Evolutionary conservation across 2,329 filamentous ascomycete genomes (phyloP), one percentile per base, ranked within the genome.

Genomic region (Hypoxylon sp.): DNA sequence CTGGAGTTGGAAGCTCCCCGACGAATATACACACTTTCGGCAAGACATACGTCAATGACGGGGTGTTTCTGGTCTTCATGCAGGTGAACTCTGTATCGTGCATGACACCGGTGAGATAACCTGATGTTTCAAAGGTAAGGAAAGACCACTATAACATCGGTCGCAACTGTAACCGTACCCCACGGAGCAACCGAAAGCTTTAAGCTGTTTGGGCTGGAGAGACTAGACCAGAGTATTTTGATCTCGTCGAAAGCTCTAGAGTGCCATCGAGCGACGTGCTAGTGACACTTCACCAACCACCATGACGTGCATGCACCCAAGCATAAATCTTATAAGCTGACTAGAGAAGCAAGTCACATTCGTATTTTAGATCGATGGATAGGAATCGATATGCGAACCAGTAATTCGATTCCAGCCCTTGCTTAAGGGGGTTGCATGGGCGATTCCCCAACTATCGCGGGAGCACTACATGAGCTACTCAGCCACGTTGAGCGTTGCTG

Each of bases 261-360:
- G 46, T 34, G 47, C 30, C 39, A 48, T 60, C 32, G 32, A 50
- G 26, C 22, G 26, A 54, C 24, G 47, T 52, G 20, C 26, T 61
- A 44, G 41, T 52, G 56, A 51, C 52, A 28, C 13, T 57, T 59
- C 56, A 63, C 47, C 37, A 63, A 41, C 50, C 56, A 64, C 53
- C 54, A 51, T 64, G 64, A 64, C 58, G 61, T 64, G 61, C 61
- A 64, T 64, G 59, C 53, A 53, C 57, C 34, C 24, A 59, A 53
- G 47, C 41, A 48, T 53, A 22, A 41, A 15, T 56, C 44, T 39
- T 26, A 53, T 44, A 47, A 22, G 17, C 37, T 30, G 50, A 63
- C 20, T 24, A 47, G 43, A 56, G 56, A 22, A 52, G 56, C 17
- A 52, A 63, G 44, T 24, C 43, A 22, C 41, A 54, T 22, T 55